Percentiles rank a stretch among this genome's conserved stretches.
Evolutionary conservation across 805 yeast genomes (phyloP).

Genomic region (Candida sphagnicola): DNA sequence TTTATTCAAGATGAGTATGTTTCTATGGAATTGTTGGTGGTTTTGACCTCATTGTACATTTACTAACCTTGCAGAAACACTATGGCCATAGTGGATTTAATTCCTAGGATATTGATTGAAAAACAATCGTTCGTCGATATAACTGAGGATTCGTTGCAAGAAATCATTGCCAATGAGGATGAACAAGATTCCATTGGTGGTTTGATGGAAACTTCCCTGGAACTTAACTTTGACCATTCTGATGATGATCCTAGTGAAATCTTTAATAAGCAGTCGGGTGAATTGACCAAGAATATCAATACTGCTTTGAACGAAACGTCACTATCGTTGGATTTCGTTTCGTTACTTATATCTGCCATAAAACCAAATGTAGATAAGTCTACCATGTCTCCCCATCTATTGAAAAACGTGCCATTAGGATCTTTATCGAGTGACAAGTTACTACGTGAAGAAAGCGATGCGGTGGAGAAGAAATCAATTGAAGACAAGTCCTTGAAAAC

Average conservation of each 20-base stretch:
- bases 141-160: slow-evolving; percentile 49
- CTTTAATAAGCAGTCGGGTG: slow-evolving; percentile 49
- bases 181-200: slow-evolving; percentile 5
- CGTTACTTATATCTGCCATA: slow-evolving; percentile 72
- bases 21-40: not conserved
- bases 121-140: slow-evolving; percentile 56
- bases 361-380: slow-evolving; percentile 84
- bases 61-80: slow-evolving; percentile 27
- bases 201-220: slow-evolving; percentile 7
- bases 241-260: slow-evolving; percentile 27
- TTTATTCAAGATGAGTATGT: slow-evolving; percentile 39
- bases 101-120: slow-evolving; percentile 57
- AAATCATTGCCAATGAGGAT: slow-evolving; percentile 36
- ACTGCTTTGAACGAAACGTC: slow-evolving; percentile 87
- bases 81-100: slow-evolving; percentile 48
- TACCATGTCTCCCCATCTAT: slow-evolving; percentile 83
- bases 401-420: slow-evolving; percentile 70
- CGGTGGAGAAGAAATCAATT: slow-evolving; percentile 21
- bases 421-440: slow-evolving; percentile 56
- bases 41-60: not conserved
- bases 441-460: slow-evolving; percentile 13
- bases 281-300: slow-evolving; percentile 49
- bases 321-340: slow-evolving; percentile 79
- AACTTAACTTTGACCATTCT: slow-evolving; percentile 14
- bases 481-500: slow-evolving; percentile 32